These are phyloP conservation scores for Patellifolia procumbens DNA, from an alignment of 179 eudicot species.

Conservation along the genomic window DNA sequence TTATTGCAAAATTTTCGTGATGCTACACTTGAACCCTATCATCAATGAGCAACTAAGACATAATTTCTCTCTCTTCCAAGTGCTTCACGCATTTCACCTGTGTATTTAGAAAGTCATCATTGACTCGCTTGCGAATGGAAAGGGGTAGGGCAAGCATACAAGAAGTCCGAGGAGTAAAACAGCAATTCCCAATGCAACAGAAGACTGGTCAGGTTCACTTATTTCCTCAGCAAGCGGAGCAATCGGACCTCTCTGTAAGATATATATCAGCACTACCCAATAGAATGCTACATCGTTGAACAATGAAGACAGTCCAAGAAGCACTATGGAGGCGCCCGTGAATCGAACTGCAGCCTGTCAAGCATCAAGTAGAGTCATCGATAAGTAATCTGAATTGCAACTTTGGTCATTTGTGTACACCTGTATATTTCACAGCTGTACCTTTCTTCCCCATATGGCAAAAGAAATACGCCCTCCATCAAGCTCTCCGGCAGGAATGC, in stretches of 20 bases:
- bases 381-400: not conserved
- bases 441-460: conserved; percentile 98
- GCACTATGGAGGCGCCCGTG: conserved; percentile 65
- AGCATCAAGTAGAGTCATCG: conserved; percentile 11
- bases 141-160: conserved; percentile 93
- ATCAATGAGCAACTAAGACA: not conserved
- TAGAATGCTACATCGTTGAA: conserved; percentile 93
- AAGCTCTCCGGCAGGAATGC: conserved; percentile 98
- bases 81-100: not conserved
- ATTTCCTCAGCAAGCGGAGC: conserved; percentile 91
- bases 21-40: conserved; percentile 9
- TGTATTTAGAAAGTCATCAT: conserved; percentile 41
- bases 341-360: conserved; percentile 75
- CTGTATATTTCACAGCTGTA: conserved; percentile 14
- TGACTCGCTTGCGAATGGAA: conserved; percentile 61
- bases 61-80: not conserved
- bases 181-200: conserved; percentile 61
- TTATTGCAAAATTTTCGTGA: conserved; percentile 22
- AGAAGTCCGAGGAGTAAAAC: conserved; percentile 78
- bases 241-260: conserved; percentile 89
- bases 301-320: conserved; percentile 81
- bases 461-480: conserved; percentile 97
- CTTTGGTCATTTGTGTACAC: not conserved
- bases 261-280: conserved; percentile 86
- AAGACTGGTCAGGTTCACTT: conserved; percentile 69